phyloP scores from a whole-genome alignment of 2,329 filamentous ascomycete species.

The Fusarium sp. region DNA sequence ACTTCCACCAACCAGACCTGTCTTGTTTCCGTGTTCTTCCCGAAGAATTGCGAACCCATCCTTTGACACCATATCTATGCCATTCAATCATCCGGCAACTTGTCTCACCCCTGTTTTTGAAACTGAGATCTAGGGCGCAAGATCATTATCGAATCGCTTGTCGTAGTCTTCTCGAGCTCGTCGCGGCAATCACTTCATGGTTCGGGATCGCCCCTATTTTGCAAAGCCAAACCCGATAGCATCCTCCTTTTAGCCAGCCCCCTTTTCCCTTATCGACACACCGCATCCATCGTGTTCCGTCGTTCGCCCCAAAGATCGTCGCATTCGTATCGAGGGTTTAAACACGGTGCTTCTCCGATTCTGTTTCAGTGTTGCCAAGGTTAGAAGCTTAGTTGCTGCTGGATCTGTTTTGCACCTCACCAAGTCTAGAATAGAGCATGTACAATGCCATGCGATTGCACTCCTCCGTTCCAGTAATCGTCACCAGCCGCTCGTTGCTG shows the following conservation, averaged over 20 bases:
- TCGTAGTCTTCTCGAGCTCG: conserved; percentile 12
- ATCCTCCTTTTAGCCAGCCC: conserved; percentile 38
- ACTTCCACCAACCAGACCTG: conserved; percentile 36
- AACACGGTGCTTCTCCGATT: conserved; percentile 58
- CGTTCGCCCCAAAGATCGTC: conserved; percentile 24
- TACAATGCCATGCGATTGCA: conserved; percentile 99
- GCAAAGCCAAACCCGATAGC: conserved; percentile 22
- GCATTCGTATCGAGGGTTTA: conserved; percentile 39
- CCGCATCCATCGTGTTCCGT: conserved; percentile 15
- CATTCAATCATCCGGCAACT: conserved; percentile 33
- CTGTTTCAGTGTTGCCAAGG: conserved; percentile 42
- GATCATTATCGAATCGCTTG: background rate
- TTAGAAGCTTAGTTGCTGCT: conserved; percentile 44
- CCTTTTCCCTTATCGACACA: conserved; percentile 14
- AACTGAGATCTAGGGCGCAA: conserved; percentile 12
- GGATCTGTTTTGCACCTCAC: conserved; percentile 61
- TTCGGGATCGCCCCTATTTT: conserved; percentile 3
- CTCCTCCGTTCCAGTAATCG: conserved; percentile 96
- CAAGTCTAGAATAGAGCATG: conserved; percentile 97
- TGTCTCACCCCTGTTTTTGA: conserved; percentile 7
- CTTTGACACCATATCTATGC: conserved; percentile 46
- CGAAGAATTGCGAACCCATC: conserved; percentile 45
- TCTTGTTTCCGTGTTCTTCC: conserved; percentile 40
- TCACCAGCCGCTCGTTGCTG: conserved; percentile 97
- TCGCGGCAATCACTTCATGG: conserved; percentile 2